These are phyloP conservation scores for Davidsoniella eucalypti DNA, from an alignment of 2,329 filamentous ascomycete genomes.

Conservation along the genomic window DNA sequence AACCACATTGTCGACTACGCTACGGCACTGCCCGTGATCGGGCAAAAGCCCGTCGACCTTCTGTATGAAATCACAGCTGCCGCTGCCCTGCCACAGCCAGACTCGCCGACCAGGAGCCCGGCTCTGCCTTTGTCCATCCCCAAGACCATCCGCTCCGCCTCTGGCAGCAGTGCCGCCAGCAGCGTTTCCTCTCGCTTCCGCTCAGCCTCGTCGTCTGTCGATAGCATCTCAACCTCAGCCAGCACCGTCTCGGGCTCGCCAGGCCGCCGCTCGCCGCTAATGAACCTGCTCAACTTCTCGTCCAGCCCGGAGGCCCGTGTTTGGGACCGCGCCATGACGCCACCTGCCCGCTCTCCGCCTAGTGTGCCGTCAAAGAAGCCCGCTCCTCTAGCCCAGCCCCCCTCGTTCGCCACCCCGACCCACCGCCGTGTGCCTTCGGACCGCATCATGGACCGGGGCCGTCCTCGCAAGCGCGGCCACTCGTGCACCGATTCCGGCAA, in stretches of 20 bases:
- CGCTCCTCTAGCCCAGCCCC: background rate
- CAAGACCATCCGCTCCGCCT: conserved; percentile 4
- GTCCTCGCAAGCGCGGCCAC: conserved; percentile 39
- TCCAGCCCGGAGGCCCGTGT: background rate
- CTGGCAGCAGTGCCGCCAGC: background rate
- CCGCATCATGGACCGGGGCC: conserved; percentile 43
- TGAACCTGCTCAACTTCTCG: background rate
- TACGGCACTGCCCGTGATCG: conserved; percentile 17
- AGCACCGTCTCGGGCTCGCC: conserved; percentile 3
- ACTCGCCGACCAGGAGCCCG: conserved; percentile 5
- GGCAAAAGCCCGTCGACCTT: conserved; percentile 18
- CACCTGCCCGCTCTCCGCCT: conserved; percentile 4
- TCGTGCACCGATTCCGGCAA: conserved; percentile 21
- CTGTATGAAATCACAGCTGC: conserved; percentile 1
- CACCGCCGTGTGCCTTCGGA: conserved; percentile 40
- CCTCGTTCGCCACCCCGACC: background rate
- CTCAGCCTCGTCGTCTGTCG: conserved; percentile 6
- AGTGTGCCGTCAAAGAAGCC: conserved; percentile 5
- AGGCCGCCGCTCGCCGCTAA: background rate
- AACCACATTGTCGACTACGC: conserved; percentile 8
- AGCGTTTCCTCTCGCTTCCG: conserved; percentile 9
- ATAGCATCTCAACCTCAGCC: background rate
- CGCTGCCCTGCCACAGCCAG: background rate
- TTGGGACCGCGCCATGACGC: conserved; percentile 1
- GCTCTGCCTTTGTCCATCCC: conserved; percentile 9